Conservation (phyloP, 495 filamentous ascomycete genomes). For the Lichenothelia convexa region DNA sequence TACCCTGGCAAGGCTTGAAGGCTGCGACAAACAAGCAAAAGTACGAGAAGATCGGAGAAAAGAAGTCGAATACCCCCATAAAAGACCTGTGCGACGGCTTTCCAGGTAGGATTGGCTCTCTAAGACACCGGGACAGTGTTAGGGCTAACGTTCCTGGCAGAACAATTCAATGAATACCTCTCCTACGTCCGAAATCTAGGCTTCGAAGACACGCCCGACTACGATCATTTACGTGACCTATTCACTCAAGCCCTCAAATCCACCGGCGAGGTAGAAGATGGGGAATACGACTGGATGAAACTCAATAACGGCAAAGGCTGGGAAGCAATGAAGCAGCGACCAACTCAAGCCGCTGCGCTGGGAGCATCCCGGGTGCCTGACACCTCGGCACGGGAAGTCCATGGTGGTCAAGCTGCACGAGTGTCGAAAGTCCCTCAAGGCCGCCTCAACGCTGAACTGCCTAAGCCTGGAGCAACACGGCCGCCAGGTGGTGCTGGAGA, state of each 20-base stretch:
- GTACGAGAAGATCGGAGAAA: conserved; percentile 99
- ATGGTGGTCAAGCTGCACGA: conserved; percentile 41
- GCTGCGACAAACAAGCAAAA: conserved; percentile 99
- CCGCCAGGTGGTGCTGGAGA: conserved; percentile 70
- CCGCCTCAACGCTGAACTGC: conserved; percentile 80
- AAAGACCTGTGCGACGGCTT: conserved; percentile 94
- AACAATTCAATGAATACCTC: conserved; percentile 95
- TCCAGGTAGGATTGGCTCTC: conserved; percentile 38
- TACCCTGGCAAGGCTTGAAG: conserved; percentile 97
- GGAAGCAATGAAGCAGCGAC: conserved; percentile 78
- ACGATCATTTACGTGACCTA: conserved; percentile 91
- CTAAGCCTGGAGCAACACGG: conserved; percentile 25
- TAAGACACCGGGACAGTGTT: neutral
- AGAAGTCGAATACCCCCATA: conserved; percentile 95
- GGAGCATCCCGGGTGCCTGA: conserved; percentile 53
- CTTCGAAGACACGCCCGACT: conserved; percentile 97
- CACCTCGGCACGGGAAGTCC: conserved; percentile 60
- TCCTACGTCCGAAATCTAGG: conserved; percentile 94
- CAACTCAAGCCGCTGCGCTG: conserved; percentile 57
- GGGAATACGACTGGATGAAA: conserved; percentile 99
- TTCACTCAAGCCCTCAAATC: conserved; percentile 95
- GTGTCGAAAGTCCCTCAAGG: conserved; percentile 42
- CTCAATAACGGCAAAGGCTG: conserved; percentile 85
- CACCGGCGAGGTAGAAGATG: conserved; percentile 86
- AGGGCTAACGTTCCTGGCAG: conserved; percentile 22